These are phyloP conservation scores for Acorus calamus DNA, from an alignment of 106 monocot genomes.

Conservation along the genomic window DNA sequence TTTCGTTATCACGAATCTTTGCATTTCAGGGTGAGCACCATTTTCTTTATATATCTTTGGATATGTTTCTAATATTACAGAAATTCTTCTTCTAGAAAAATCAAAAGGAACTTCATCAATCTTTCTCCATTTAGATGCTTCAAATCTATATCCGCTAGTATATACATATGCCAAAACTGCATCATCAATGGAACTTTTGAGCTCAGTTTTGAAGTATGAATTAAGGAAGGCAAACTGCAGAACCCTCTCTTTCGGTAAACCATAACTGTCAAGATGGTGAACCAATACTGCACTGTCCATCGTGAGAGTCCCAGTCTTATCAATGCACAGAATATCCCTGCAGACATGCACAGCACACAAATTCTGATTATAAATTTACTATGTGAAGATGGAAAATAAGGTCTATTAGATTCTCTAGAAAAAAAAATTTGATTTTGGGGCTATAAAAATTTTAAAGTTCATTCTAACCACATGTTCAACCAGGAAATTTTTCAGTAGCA, in stretches of 20 bases:
- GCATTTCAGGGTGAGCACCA: background rate
- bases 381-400: too few species aligned
- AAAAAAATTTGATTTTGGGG: too few species aligned
- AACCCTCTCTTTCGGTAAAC: slow-evolving; percentile 17
- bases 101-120: slow-evolving; percentile 39
- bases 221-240: slow-evolving; percentile 37
- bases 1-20: slow-evolving; percentile 25
- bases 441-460: too few species aligned
- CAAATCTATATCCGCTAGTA: slow-evolving; percentile 26
- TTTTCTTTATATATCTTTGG: background rate
- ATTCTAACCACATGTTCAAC: too few species aligned
- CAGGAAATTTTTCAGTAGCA: too few species aligned
- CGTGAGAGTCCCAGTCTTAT: slow-evolving; percentile 44
- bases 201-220: slow-evolving; percentile 26
- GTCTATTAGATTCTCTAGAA: too few species aligned
- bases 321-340: slow-evolving; percentile 42
- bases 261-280: slow-evolving; percentile 33
- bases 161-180: slow-evolving; percentile 35
- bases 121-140: slow-evolving; percentile 30
- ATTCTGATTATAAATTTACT: too few species aligned
- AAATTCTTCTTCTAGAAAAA: slow-evolving; percentile 26
- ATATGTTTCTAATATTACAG: slow-evolving; percentile 22
- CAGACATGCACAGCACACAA: background rate
- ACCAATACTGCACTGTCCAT: slow-evolving; percentile 22
- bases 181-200: slow-evolving; percentile 30